Base-by-base conservation (phyloP, 2,329 filamentous ascomycete species). In the Colletotrichum acutatum region DNA sequence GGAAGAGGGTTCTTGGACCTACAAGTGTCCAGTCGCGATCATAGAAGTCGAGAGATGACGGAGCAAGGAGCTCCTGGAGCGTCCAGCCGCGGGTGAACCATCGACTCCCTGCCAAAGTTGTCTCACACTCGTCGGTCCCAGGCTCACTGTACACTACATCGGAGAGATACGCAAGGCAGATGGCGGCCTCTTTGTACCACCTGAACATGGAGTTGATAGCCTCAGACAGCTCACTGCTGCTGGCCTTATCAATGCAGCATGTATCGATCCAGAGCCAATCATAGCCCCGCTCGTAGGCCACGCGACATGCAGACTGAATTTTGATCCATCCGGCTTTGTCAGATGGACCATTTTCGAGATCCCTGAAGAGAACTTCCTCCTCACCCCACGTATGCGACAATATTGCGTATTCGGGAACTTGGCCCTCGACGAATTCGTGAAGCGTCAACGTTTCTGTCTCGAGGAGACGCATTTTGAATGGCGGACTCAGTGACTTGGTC, bases 181-280 rank as follows among this genome's bases (percentile, higher is more conserved):
- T 68, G 7, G 66, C 75, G 6, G 82, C 80, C n/a, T 79, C 74
- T 14, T 74, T 69, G 69, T 84, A 84, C 80, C 82, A 84, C 24
- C 19, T 64, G 42, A 74, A 77, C 76, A 77, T 77, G 16, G 76
- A 75, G 52, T 76, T 77, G 62, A 77, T 82, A 1, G 81, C 78
- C 71, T 82, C 78, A 1, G 78, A 77, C 0, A 82, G 74, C 72
- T 82, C 82, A 1, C 78, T 76, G 37, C 76, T 79, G 68, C 77
- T 81, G 4, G 69, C 72, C 65, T 82, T 81, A 66, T 83, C 79
- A 64, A 83, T 74, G 30, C 81, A 81, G 76, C 82, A 82, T 2
- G 78, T 82, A 70, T 84, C 82, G 22, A 83, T 77, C 82, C 82
- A 84, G 32, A 80, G 68, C 72, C 80, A 83, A 12, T 46, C 75